These are phyloP conservation scores for Kwoniella shandongensis DNA, from an alignment of 768 basidiomycete species.

Conservation along the genomic window DNA sequence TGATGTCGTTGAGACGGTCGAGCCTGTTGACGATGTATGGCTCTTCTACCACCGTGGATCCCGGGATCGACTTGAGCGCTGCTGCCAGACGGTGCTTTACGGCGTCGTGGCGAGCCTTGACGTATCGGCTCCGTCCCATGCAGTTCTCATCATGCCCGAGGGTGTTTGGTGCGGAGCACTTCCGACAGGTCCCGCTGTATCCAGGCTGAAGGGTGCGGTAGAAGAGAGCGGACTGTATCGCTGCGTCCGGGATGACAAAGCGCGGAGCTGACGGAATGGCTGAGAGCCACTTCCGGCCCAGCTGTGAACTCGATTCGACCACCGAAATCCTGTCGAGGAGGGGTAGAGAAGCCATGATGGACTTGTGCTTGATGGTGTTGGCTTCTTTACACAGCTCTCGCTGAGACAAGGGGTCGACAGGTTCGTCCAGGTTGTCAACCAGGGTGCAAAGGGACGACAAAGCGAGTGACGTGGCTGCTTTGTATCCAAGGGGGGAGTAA, in stretches of 20 bases:
- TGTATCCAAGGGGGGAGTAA: background rate
- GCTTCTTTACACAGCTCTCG: background rate
- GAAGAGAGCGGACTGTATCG: background rate
- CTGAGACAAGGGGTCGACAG: background rate
- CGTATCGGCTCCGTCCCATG: background rate
- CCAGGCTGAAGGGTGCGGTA: slow-evolving; percentile 1
- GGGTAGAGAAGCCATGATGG: background rate
- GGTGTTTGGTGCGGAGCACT: background rate
- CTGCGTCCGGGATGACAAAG: background rate
- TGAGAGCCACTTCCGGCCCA: slow-evolving; percentile 4
- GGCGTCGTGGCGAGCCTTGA: background rate
- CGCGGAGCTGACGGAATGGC: background rate
- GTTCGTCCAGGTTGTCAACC: background rate
- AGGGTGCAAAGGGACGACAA: background rate
- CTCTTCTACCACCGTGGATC: background rate
- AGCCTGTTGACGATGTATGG: background rate
- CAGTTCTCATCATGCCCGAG: slow-evolving; percentile 7
- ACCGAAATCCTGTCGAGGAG: background rate
- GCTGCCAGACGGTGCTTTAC: background rate
- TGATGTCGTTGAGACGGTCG: background rate
- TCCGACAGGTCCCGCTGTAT: background rate
- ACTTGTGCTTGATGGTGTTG: background rate
- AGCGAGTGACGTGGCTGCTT: background rate
- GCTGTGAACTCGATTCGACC: background rate
- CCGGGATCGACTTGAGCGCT: background rate